Percentiles rank a stretch among this genome's conserved stretches.
phyloP scores from a whole-genome alignment of 2,329 filamentous ascomycete genomes.

The Calonectria ilicicola region DNA sequence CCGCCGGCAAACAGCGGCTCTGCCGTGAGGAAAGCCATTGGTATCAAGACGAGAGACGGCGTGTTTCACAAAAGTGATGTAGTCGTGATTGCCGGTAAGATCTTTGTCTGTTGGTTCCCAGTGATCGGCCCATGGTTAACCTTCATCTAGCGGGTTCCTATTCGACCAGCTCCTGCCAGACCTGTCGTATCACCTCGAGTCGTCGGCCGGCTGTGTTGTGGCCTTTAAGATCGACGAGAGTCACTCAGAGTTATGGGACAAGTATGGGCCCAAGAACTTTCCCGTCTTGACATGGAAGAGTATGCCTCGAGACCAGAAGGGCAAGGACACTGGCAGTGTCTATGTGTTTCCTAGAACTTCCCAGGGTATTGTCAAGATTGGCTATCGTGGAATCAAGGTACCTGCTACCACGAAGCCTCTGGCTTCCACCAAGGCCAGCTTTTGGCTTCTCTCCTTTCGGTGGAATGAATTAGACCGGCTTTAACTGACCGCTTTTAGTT shows the following conservation, averaged over 20 bases:
- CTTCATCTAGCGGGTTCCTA: not conserved
- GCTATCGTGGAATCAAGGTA: not conserved
- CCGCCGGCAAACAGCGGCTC: not conserved
- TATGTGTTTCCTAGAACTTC: conserved; percentile 4
- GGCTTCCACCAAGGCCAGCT: no score
- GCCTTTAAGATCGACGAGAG: not conserved
- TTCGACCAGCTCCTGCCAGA: not conserved
- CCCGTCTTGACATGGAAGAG: conserved; percentile 16
- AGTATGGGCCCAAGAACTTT: not conserved
- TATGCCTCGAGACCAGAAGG: not conserved
- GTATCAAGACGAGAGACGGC: not conserved
- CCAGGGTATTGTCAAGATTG: not conserved
- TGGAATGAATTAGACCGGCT: not conserved
- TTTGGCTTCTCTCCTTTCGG: not conserved
- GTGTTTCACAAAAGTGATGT: not conserved
- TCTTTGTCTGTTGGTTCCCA: not conserved
- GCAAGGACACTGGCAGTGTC: conserved; percentile 14
- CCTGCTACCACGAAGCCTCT: not conserved
- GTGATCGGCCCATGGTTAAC: not conserved
- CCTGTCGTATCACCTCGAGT: not conserved
- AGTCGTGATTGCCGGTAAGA: not conserved
- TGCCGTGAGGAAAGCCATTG: not conserved
- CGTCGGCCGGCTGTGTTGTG: not conserved
- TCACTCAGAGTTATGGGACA: conserved; percentile 11
- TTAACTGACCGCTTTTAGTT: not conserved